Conservation (phyloP, 257 asterid species). For the Lithospermum erythrorhizon region DNA sequence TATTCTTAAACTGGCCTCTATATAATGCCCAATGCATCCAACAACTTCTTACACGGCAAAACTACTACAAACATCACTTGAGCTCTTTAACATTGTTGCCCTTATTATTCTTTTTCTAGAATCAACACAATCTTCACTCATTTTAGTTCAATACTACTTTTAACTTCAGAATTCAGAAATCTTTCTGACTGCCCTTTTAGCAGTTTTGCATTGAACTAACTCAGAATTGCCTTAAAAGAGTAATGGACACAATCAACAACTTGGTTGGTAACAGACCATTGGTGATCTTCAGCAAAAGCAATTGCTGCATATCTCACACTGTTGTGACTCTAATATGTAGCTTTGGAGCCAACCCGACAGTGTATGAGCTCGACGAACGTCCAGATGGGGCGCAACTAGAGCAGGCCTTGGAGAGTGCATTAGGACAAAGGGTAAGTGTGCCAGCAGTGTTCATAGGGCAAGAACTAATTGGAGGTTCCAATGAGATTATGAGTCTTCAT, state of each 20-base stretch:
- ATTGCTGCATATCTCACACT: conserved; percentile 23
- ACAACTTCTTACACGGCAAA: not conserved
- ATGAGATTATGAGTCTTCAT: conserved; percentile 20
- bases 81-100: not conserved
- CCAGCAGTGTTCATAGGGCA: conserved; percentile 28
- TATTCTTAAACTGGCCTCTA: not conserved
- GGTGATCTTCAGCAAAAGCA: conserved; percentile 31
- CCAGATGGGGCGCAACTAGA: conserved; percentile 21
- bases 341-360: conserved; percentile 24
- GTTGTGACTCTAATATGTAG: conserved; percentile 18
- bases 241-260: conserved; percentile 19
- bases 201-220: not conserved
- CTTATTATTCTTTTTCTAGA: no score
- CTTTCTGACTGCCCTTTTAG: no score
- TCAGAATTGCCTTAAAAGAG: not conserved
- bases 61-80: not conserved
- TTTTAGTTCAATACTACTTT: no score
- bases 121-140: not conserved
- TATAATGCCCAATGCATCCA: not conserved
- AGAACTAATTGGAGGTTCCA: conserved; percentile 22
- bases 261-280: conserved; percentile 22
- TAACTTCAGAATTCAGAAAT: no score
- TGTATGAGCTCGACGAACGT: conserved; percentile 26
- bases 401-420: conserved; percentile 10
- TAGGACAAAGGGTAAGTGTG: conserved; percentile 16